Conservation (phyloP, 2,329 filamentous ascomycete species). For the Diaporthe citri region DNA sequence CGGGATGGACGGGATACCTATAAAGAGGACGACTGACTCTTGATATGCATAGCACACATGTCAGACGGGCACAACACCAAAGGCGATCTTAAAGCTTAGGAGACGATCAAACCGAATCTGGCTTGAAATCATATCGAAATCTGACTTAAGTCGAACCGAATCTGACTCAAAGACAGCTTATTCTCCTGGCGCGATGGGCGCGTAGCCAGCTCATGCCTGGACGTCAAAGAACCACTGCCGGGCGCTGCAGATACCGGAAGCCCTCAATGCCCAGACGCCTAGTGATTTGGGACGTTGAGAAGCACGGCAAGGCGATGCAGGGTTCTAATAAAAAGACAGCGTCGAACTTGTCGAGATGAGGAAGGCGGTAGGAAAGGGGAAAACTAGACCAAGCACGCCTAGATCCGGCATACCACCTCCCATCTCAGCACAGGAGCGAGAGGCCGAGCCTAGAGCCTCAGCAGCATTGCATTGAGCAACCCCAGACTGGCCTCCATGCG, state of each 20-base stretch:
- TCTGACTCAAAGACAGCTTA: constrained; percentile 8
- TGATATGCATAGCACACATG: constrained; percentile 13
- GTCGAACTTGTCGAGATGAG: constrained; percentile 22
- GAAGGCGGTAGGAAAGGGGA: constrained; percentile 25
- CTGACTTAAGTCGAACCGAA: neutral
- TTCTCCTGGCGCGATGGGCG: constrained; percentile 12
- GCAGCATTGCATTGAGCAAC: constrained; percentile 1
- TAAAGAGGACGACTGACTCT: constrained; percentile 9
- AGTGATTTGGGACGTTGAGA: neutral
- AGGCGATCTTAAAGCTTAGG: neutral
- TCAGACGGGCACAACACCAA: constrained; percentile 2
- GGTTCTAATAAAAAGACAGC: neutral
- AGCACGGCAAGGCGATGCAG: constrained; percentile 1
- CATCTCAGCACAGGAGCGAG: constrained; percentile 5
- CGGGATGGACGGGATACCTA: neutral
- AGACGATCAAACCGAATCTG: constrained; percentile 24
- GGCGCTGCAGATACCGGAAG: neutral
- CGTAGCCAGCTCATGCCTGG: neutral
- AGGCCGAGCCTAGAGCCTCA: constrained; percentile 12
- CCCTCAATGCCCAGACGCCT: neutral
- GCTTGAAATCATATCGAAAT: constrained; percentile 13
- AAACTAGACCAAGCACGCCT: constrained; percentile 23
- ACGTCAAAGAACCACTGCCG: neutral
- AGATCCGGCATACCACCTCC: constrained; percentile 26
- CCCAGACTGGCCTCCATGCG: constrained; percentile 2